Conservation (phyloP, 257 asterid species). For the Solanum stenotomum region DNA sequence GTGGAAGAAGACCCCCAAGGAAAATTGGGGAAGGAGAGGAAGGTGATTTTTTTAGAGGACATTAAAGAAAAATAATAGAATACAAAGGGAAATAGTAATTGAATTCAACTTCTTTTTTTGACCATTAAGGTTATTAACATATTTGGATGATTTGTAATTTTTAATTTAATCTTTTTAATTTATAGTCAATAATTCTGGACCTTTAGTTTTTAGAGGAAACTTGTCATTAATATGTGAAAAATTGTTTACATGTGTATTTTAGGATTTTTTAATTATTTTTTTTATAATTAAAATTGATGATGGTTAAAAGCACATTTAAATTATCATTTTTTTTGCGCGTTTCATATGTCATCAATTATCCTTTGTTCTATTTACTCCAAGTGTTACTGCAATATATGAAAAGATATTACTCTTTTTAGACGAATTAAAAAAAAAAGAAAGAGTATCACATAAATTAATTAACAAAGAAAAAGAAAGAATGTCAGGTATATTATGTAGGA, state of each 20-base stretch:
- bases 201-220: neutral
- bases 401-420: too few relatives aligned
- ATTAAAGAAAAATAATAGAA: slow-evolving; percentile 14
- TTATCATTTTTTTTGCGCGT: too few relatives aligned
- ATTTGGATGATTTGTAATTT: neutral
- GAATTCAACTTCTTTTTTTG: neutral
- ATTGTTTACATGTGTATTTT: neutral
- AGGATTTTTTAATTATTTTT: neutral
- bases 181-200: neutral
- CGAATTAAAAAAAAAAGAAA: too few relatives aligned
- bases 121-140: neutral
- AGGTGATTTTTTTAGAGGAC: slow-evolving; percentile 5
- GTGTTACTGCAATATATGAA: neutral
- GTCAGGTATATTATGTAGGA: too few relatives aligned
- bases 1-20: slow-evolving; percentile 3
- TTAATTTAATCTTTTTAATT: neutral
- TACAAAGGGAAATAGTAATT: neutral
- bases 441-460: too few relatives aligned
- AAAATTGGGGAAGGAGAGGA: slow-evolving; percentile 11
- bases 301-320: too few relatives aligned
- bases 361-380: neutral
- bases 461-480: too few relatives aligned
- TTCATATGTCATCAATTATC: neutral
- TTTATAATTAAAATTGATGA: neutral
- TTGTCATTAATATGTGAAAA: neutral